These are phyloP conservation scores for Yarrowia hollandica DNA, from an alignment of 805 yeast species.

Conservation along the genomic window DNA sequence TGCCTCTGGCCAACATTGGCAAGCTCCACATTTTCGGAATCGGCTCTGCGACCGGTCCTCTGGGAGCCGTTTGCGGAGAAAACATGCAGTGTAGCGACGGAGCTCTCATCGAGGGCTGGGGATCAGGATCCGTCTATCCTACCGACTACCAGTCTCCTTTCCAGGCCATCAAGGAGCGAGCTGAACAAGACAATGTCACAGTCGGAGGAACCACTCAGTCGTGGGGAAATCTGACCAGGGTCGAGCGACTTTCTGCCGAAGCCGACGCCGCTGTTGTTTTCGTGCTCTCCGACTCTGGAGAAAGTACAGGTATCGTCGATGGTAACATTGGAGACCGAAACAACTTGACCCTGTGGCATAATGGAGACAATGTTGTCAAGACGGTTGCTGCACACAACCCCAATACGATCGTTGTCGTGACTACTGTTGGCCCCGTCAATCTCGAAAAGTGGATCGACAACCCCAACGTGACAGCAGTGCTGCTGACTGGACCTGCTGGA, in stretches of 20 bases:
- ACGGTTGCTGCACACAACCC: constrained; percentile 51
- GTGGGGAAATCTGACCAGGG: constrained; percentile 8
- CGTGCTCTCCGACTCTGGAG: constrained; percentile 58
- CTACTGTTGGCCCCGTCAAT: constrained; percentile 60
- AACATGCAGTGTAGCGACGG: constrained; percentile 58
- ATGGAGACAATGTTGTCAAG: constrained; percentile 55
- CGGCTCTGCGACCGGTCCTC: constrained; percentile 52
- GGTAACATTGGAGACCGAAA: constrained; percentile 60
- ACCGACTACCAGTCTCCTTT: constrained; percentile 58
- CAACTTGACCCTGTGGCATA: constrained; percentile 56
- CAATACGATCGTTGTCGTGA: constrained; percentile 60
- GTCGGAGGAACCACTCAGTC: constrained; percentile 9
- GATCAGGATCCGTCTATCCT: constrained; percentile 59
- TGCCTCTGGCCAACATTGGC: constrained; percentile 52
- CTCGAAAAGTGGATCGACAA: constrained; percentile 57
- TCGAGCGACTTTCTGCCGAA: background rate
- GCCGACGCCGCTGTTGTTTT: constrained; percentile 56
- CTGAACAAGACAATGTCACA: constrained; percentile 35
- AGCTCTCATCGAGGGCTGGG: constrained; percentile 61
- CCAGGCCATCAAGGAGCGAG: constrained; percentile 54
- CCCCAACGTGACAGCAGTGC: constrained; percentile 58
- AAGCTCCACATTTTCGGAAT: constrained; percentile 40
- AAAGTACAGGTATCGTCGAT: constrained; percentile 58
- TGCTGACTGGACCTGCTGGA: constrained; percentile 60
- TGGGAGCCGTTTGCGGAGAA: constrained; percentile 52